Conservation (phyloP, 495 filamentous ascomycete genomes). For the Pseudotulostoma volvatum region DNA sequence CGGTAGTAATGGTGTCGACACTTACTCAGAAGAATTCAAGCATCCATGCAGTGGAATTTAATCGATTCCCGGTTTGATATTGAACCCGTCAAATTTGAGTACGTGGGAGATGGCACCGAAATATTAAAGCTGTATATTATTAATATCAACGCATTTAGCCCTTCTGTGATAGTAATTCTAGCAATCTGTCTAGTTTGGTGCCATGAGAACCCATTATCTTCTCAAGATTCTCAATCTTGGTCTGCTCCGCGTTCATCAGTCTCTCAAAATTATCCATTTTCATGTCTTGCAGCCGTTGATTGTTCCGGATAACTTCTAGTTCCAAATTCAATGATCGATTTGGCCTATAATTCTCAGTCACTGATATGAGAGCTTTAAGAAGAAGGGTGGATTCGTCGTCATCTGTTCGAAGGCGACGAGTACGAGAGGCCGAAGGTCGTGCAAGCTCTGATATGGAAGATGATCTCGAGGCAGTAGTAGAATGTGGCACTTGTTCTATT, state of each 20-base stretch:
- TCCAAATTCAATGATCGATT: no score
- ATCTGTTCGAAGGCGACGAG: not conserved
- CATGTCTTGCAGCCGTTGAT: not conserved
- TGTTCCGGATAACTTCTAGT: no score
- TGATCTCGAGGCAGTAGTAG: no score
- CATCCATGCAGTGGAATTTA: not conserved
- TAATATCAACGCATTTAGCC: not conserved
- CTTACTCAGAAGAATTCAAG: no score
- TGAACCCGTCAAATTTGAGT: not conserved
- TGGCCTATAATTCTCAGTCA: not conserved
- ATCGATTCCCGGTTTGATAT: not conserved
- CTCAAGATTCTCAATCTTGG: not conserved
- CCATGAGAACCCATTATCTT: not conserved
- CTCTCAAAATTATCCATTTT: not conserved
- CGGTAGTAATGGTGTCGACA: no score
- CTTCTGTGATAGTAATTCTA: not conserved
- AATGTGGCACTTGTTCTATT: no score
- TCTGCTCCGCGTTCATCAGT: no score
- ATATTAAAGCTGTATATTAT: not conserved
- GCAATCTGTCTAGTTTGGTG: not conserved
- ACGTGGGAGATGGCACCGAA: not conserved
- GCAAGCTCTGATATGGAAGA: no score
- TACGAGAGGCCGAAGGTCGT: not conserved
- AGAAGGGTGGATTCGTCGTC: not conserved
- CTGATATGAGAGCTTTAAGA: not conserved